Percentiles rank a stretch among this genome's conserved stretches.
Conservation (phyloP, 1,284 basidiomycete species). For the Porogramme epimiltina region DNA sequence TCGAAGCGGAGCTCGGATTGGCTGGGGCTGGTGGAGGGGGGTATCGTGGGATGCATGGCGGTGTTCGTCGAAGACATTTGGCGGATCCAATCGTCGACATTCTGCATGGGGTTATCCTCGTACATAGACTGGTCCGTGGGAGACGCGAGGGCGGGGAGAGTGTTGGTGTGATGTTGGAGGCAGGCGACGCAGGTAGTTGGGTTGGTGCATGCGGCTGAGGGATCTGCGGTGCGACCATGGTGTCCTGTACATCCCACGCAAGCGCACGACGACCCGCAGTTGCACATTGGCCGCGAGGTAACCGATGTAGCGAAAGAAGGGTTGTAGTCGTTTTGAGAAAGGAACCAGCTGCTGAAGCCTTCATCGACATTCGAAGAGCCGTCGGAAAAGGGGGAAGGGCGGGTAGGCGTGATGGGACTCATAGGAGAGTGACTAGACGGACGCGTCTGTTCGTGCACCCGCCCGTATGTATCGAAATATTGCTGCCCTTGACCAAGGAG, state of each 20-base stretch:
- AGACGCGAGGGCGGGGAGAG: slow-evolving; percentile 38
- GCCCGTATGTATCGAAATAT: slow-evolving; percentile 61
- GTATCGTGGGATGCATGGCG: slow-evolving; percentile 2
- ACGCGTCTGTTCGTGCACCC: slow-evolving; percentile 53
- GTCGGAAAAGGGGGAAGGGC: not conserved
- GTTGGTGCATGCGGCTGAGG: slow-evolving; percentile 42
- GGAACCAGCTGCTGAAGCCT: slow-evolving; percentile 7
- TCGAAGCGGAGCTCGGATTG: slow-evolving; percentile 23
- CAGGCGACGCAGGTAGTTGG: slow-evolving; percentile 55
- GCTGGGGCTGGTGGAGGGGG: not conserved
- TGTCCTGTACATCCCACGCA: slow-evolving; percentile 58
- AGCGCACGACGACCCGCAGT: slow-evolving; percentile 53
- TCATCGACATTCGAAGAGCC: not conserved
- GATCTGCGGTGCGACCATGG: slow-evolving; percentile 35
- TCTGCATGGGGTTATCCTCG: slow-evolving; percentile 30
- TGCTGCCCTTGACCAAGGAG: slow-evolving; percentile 44
- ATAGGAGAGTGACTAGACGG: slow-evolving; percentile 24
- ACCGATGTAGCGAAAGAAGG: not conserved
- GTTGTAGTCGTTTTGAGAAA: not conserved
- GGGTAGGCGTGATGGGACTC: slow-evolving; percentile 3
- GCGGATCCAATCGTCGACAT: slow-evolving; percentile 54
- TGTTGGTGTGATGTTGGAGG: slow-evolving; percentile 51
- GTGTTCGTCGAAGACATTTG: slow-evolving; percentile 31
- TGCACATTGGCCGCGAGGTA: slow-evolving; percentile 38
- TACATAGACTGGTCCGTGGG: slow-evolving; percentile 17